A percentile compares a stretch with the other conserved stretches of the same genome.
These are phyloP conservation scores for Brassica cretica DNA, from an alignment of 345 rosid species.

Conservation along the genomic window DNA sequence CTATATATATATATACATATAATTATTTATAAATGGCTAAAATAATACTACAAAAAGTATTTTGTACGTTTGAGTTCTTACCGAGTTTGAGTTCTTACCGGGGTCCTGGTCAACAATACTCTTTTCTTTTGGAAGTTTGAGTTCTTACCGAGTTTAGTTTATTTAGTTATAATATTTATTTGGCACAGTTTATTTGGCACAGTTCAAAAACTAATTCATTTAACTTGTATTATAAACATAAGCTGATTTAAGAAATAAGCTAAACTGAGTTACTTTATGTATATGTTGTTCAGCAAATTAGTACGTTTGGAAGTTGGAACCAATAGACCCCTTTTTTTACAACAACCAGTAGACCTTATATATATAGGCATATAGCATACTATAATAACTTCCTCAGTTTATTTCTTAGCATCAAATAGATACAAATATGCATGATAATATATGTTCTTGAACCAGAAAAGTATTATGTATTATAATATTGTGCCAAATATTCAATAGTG, in stretches of 20 bases:
- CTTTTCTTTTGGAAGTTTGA: neutral
- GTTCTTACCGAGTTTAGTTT: neutral
- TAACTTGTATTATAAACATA: neutral
- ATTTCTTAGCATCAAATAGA: neutral
- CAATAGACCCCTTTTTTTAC: no score
- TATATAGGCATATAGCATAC: neutral
- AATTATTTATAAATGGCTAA: no score
- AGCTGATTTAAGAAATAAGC: neutral
- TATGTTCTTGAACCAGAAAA: neutral
- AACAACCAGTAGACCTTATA: neutral
- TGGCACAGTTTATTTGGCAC: neutral
- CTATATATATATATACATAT: no score
- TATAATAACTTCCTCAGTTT: neutral
- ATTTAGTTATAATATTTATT: neutral
- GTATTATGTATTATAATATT: neutral
- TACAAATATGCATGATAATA: neutral
- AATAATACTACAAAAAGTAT: no score
- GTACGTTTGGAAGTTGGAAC: neutral
- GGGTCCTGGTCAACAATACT: neutral
- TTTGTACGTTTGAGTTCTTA: no score
- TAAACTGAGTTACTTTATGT: neutral
- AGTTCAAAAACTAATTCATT: neutral
- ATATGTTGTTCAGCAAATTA: neutral
- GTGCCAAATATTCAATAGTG: neutral
- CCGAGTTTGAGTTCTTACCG: no score